Evolutionary conservation across 345 rosid genomes (phyloP).

Genomic region (Eucalyptus camaldulensis): DNA sequence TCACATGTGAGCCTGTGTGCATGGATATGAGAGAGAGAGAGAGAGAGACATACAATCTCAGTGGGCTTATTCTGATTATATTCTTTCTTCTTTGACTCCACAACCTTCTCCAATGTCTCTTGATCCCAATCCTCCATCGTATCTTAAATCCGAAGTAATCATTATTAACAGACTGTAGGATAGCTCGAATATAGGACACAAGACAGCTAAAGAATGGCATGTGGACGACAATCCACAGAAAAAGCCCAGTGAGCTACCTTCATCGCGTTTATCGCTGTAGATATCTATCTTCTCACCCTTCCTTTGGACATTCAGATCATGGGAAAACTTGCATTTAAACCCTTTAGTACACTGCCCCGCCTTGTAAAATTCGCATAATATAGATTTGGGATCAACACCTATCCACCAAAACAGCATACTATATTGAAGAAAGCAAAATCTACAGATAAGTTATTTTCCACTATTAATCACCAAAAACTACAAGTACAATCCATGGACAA

Average conservation of each 20-base stretch:
- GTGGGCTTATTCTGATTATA: constrained; percentile 92
- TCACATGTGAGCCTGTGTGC: neutral
- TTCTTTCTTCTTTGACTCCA: constrained; percentile 74
- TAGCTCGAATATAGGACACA: neutral
- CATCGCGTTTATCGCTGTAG: constrained; percentile 80
- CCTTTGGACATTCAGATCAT: constrained; percentile 87
- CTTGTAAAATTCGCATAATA: constrained; percentile 80
- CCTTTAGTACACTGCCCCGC: constrained; percentile 87
- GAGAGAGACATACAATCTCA: constrained; percentile 53
- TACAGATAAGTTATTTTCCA: neutral
- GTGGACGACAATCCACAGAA: neutral
- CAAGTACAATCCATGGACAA: neutral
- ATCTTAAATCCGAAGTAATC: constrained; percentile 6
- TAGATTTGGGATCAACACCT: constrained; percentile 99
- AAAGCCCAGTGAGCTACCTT: constrained; percentile 25
- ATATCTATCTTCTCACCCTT: constrained; percentile 96
- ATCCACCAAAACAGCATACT: neutral
- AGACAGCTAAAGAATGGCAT: neutral
- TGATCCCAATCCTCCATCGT: constrained; percentile 99
- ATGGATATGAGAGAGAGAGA: neutral
- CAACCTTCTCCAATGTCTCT: constrained; percentile 83
- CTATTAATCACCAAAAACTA: neutral
- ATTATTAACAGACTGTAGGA: neutral
- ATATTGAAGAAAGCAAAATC: neutral
- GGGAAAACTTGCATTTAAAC: constrained; percentile 94